These are phyloP conservation scores for Platanthera zijinensis DNA, from an alignment of 106 monocot species.

Conservation along the genomic window DNA sequence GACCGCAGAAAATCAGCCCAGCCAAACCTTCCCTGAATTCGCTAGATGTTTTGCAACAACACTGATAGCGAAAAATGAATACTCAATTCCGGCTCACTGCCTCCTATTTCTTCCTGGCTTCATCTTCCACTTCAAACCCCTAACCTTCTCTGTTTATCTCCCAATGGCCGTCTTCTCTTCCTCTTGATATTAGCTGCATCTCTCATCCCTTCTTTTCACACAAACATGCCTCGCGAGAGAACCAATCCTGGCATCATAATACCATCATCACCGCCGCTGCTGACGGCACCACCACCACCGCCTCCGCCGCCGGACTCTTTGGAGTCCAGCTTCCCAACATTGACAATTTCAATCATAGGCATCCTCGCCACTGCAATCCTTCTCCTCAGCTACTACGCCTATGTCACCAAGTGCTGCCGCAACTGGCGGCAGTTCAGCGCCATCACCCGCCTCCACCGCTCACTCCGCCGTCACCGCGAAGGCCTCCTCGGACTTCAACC, in stretches of 20 bases:
- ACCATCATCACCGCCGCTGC: background rate
- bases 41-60: too few relatives aligned
- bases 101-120: background rate
- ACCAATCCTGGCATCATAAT: background rate
- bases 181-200: background rate
- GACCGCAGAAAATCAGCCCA: too few relatives aligned
- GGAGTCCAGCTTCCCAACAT: conserved; percentile 6
- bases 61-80: background rate
- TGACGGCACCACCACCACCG: too few relatives aligned
- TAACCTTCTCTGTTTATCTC: background rate
- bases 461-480: background rate
- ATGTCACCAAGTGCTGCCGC: conserved; percentile 26
- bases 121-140: background rate
- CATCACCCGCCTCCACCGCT: background rate
- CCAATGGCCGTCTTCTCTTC: background rate
- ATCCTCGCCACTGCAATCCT: conserved; percentile 11
- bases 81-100: background rate
- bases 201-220: background rate
- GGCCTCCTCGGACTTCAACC: background rate
- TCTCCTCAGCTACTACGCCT: conserved; percentile 15
- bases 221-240: background rate
- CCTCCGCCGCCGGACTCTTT: background rate
- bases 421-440: conserved; percentile 2
- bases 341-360: conserved; percentile 10
- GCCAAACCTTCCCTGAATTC: too few relatives aligned